Base-by-base conservation (phyloP, 768 basidiomycete species). In the Tricholoma furcatifolium region DNA sequence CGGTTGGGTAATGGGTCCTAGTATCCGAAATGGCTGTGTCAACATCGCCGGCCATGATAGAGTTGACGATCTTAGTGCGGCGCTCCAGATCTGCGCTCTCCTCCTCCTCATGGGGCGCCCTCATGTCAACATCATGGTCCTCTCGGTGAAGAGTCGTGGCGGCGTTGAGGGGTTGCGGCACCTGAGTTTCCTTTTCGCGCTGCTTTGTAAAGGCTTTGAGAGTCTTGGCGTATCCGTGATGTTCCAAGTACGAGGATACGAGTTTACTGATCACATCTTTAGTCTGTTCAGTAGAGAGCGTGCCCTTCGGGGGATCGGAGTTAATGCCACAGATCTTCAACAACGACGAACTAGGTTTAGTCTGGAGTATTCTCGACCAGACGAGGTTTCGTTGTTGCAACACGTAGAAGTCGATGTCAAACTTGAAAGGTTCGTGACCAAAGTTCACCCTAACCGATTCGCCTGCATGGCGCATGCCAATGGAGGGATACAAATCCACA, bases 361-460 rank as follows among this genome's bases (percentile, higher is more conserved):
- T 83, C 43, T 69, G 71, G 59, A 87, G 77, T 47, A 92, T 88
- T 50, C 75, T 79, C 10, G 73, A 70, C 91, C 91, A 93, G 3
- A 81, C 79, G 6, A 64, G 68, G 51, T 83, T 81, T 47, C 84
- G 81, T 59, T 81, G 81, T 59, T 86, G 84, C 57, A 85, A 84
- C 14, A 91, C 88, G 61, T 95, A 83, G 43, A 85, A 82, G 50
- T 94, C 90, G 63, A 98, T 96, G 67, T 97, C 94, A 67, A 83
- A 98, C 60, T 76, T 80, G 81, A 98, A 98, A 3, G 85, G 78
- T 8, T 82, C 83, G 64, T 87, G 85, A 23, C 93, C 93, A 66
- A 98, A 95, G 72, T 98, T 98, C 62, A 86, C 87, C 31, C 84
- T 82, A 35, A 98, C 71, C 11, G 81, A 75, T 68, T 98, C 96